Percentiles rank a stretch among this genome's conserved stretches.
phyloP scores from a whole-genome alignment of 345 rosid species.

The Acer yangbiense region DNA sequence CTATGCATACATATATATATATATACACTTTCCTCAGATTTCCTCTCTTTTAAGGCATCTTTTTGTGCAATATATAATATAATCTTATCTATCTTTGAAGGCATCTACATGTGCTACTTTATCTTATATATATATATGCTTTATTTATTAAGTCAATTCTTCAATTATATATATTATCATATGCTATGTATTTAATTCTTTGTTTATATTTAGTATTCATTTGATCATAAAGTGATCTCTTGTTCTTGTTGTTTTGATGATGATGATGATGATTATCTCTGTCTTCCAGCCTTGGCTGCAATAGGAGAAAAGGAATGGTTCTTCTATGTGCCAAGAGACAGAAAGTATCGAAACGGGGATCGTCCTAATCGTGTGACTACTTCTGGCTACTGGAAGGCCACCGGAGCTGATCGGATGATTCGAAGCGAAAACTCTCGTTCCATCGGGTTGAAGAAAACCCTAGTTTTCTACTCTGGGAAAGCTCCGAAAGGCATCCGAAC shows the following conservation, averaged over 20 bases:
- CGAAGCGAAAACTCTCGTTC: constrained; percentile 69
- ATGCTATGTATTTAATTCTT: not conserved
- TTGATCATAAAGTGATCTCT: too few relatives aligned
- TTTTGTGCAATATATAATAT: not conserved
- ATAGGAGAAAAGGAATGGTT: constrained; percentile 99
- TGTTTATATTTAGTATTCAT: too few relatives aligned
- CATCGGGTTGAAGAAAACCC: constrained; percentile 98
- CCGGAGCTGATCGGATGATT: constrained; percentile 98
- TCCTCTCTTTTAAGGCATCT: constrained; percentile 16
- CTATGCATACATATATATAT: not conserved
- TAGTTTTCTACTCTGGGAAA: constrained; percentile 97
- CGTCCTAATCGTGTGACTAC: constrained; percentile 95
- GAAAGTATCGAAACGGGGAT: constrained; percentile 95
- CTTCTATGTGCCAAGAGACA: constrained; percentile 94
- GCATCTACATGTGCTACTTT: not conserved
- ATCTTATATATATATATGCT: not conserved
- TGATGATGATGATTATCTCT: not conserved
- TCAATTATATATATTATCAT: not conserved
- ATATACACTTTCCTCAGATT: not conserved
- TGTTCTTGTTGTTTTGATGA: not conserved
- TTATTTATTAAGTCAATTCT: not conserved
- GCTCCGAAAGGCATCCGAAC: constrained; percentile 98
- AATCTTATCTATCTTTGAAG: not conserved
- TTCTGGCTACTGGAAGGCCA: constrained; percentile 99
- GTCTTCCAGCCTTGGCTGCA: constrained; percentile 74